Evolutionary conservation across 768 basidiomycete genomes (phyloP), one percentile per base, ranked within the genome.

Genomic region (Rhizopogon vulgaris): DNA sequence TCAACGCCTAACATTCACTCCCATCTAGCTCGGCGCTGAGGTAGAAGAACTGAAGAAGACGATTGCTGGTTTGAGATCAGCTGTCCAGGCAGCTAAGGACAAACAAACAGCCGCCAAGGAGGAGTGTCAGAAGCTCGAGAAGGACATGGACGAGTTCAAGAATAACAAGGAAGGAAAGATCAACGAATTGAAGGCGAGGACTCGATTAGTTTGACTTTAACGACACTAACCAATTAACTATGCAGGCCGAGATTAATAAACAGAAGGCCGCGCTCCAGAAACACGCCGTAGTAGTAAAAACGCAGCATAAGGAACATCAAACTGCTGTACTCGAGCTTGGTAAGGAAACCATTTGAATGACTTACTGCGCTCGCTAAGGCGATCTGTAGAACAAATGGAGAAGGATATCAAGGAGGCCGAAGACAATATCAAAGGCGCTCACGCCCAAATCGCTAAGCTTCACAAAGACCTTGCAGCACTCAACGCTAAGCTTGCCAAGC

Each of bases 111-210:
- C 70, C 6, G 90, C 92, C 0, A 73, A 84, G 45, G 83, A 76
- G 0, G 94, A 97, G 53, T 80, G 82, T 65, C 84, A 84, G 71
- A 90, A 86, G 61, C 82, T 98, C 22, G 92, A 98, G 70, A 86
- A 86, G 60, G 96, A 99, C 65, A 98, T 99, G 93, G 82, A 82
- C 50, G 96, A 98, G 73, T 97, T 99, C 76, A 94, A 96, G 74
- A 87, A 94, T 70, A 94, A 99, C 73, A 96, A 96, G 67, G 96
- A 97, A 47, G 92, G 93, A 42, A 98, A 98, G 71, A 88, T 91
- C 50, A 87, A 86, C 15, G 89, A 98, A 65, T 80, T 98, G 57
- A 96, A 94, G 76, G 94, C 89, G 52, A 41, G 73, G 53, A 25
- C 27, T 15, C 41, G 17, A 42, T 24, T 38, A 30, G 5, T 7